A percentile compares a stretch with the other conserved stretches of the same genome.
phyloP scores from a whole-genome alignment of 139 green algal species.

The Closterium sp. region DNA sequence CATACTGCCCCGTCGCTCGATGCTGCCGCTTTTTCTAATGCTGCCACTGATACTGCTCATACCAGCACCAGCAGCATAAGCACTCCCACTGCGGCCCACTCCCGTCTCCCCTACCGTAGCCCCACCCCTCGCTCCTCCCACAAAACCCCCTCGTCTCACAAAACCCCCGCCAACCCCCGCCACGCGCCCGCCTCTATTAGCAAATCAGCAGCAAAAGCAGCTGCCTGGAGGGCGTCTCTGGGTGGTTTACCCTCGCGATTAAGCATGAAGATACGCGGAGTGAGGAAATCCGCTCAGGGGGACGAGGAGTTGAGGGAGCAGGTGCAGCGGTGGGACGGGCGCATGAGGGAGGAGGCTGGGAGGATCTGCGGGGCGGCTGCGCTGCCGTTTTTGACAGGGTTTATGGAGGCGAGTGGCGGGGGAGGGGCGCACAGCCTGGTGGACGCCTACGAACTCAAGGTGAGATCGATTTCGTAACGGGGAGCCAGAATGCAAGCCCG shows the following conservation, averaged over 20 bases:
- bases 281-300: constrained; percentile 15
- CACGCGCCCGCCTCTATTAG: neutral
- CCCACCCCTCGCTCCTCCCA: neutral
- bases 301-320: constrained; percentile 27
- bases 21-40: neutral
- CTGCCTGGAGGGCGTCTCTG: neutral
- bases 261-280: constrained; percentile 38
- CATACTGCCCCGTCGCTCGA: neutral
- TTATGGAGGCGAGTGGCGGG: constrained; percentile 9
- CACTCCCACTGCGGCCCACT: neutral
- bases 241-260: constrained; percentile 5
- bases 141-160: neutral
- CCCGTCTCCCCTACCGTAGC: neutral
- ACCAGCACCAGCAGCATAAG: neutral
- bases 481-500: no score
- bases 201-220: neutral
- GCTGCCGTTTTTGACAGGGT: constrained; percentile 22
- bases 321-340: constrained; percentile 31
- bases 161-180: neutral
- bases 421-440: constrained; percentile 17
- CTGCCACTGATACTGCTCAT: neutral
- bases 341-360: constrained; percentile 20
- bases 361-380: constrained; percentile 10
- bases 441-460: constrained; percentile 43
- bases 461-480: no score